A percentile compares a stretch with the other conserved stretches of the same genome.
Conservation (phyloP, 768 basidiomycete species). For the Tulasnella sp. region DNA sequence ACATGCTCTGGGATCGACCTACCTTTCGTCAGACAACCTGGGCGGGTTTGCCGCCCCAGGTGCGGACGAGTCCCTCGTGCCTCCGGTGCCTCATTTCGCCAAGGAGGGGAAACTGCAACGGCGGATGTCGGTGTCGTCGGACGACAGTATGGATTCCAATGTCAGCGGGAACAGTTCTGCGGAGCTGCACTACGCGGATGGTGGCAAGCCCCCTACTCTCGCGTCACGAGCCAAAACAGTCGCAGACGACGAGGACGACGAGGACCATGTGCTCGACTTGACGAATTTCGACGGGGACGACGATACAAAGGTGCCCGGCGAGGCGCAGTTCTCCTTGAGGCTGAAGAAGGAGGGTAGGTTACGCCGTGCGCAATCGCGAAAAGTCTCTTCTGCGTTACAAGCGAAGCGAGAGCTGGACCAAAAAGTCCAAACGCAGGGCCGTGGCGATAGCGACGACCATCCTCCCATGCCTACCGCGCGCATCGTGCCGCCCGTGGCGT, state of each 20-base stretch:
- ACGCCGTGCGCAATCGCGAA: constrained; percentile 38
- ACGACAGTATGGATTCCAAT: constrained; percentile 10
- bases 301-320: constrained; percentile 44
- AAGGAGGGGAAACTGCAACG: constrained; percentile 11
- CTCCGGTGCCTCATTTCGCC: constrained; percentile 28
- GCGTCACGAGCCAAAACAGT: constrained; percentile 30
- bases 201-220: constrained; percentile 5
- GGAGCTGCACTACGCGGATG: constrained; percentile 26
- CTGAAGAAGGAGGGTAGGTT: constrained; percentile 51
- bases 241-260: constrained; percentile 22
- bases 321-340: constrained; percentile 38
- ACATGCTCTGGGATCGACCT: neutral
- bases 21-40: neutral
- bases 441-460: neutral
- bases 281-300: constrained; percentile 73
- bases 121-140: constrained; percentile 1
- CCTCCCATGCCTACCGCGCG: neutral
- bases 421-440: constrained; percentile 5
- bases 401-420: constrained; percentile 18
- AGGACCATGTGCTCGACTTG: constrained; percentile 45
- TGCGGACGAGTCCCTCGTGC: constrained; percentile 26
- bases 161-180: constrained; percentile 23
- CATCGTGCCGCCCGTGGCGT: constrained; percentile 8
- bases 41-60: neutral
- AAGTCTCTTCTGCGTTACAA: constrained; percentile 17